phyloP scores from a whole-genome alignment of 139 green algal species.

The Tetradesmus lagerheimii region DNA sequence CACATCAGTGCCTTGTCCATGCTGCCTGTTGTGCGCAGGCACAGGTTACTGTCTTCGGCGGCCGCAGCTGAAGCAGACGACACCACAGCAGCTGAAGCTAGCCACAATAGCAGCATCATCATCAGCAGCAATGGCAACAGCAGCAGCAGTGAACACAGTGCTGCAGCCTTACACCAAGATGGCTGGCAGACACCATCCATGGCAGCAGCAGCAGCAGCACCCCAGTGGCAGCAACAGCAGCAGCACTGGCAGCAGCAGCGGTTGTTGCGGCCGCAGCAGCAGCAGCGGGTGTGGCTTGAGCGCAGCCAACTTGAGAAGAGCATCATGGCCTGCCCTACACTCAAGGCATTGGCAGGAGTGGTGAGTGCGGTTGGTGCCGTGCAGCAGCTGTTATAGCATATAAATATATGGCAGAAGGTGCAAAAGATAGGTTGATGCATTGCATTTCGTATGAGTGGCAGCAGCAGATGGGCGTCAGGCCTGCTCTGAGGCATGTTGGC shows the following conservation, averaged over 20 bases:
- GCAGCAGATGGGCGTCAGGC: no score
- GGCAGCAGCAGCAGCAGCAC: neutral
- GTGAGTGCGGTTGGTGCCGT: neutral
- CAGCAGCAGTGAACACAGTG: neutral
- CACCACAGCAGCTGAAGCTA: neutral
- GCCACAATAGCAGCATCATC: no score
- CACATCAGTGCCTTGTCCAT: no score
- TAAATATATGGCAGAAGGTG: no score
- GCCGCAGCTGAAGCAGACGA: neutral
- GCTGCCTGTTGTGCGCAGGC: neutral
- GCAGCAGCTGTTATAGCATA: no score
- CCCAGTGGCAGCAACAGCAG: neutral
- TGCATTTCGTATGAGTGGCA: neutral
- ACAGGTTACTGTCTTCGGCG: neutral
- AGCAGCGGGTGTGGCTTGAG: neutral
- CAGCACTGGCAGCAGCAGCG: neutral
- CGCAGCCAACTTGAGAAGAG: neutral
- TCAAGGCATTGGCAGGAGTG: neutral
- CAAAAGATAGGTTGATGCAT: neutral
- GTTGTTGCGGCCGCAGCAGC: neutral
- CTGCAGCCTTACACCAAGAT: neutral
- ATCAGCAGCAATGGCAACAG: constrained; percentile 34
- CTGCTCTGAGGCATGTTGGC: no score
- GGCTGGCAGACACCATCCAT: neutral
- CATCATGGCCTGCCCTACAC: neutral